Percentiles rank a stretch among this genome's conserved stretches.
Conservation (phyloP, 2,329 filamentous ascomycete genomes). For the Arthrobotrys sphaeroides region DNA sequence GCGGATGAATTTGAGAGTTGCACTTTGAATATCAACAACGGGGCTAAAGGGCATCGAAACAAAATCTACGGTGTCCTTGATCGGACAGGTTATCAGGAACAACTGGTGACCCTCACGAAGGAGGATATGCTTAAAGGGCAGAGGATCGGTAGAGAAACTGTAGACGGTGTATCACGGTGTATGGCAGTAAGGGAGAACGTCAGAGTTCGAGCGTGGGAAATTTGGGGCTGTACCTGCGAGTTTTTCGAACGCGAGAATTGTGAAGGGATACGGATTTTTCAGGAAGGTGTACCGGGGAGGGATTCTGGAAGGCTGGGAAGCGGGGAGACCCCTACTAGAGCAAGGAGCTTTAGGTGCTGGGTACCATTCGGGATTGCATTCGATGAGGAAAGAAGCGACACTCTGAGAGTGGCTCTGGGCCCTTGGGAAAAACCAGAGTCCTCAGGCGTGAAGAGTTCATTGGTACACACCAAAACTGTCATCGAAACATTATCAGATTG, state of each 20-base stretch:
- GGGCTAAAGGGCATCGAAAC: background rate
- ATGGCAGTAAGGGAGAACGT: background rate
- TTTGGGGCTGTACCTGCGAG: background rate
- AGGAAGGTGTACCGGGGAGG: background rate
- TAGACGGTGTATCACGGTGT: background rate
- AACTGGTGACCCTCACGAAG: background rate
- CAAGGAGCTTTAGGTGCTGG: conserved; percentile 1
- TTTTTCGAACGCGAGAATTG: background rate
- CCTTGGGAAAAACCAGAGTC: background rate
- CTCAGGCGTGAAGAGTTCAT: no score
- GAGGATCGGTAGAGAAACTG: background rate
- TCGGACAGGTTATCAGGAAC: background rate
- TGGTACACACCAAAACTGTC: no score
- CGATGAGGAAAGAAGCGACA: background rate
- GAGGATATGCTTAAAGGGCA: background rate
- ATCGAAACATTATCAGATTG: no score
- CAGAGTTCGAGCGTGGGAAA: background rate
- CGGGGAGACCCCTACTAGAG: background rate
- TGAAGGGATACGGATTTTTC: background rate
- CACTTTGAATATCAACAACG: background rate
- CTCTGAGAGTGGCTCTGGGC: background rate
- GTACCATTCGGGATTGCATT: background rate
- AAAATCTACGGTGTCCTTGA: background rate
- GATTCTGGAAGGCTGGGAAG: background rate
- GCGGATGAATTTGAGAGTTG: background rate